Conservation (phyloP, 2,329 filamentous ascomycete species). For the Sordariomycetes sp. region DNA sequence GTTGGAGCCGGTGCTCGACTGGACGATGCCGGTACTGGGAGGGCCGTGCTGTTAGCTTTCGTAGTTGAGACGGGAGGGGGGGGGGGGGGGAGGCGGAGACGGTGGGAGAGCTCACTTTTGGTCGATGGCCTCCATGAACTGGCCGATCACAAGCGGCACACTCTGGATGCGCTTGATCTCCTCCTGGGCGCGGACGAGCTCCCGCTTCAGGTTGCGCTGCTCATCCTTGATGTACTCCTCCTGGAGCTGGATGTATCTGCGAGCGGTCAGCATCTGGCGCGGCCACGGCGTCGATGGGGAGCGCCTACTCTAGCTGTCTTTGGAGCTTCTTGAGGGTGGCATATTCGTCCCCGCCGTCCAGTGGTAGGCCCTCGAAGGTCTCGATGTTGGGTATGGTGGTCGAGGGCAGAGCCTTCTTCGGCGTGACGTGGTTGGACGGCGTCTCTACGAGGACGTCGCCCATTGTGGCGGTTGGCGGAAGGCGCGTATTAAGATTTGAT, state of each 20-base stretch:
- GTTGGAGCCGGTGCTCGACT: slow-evolving; percentile 96
- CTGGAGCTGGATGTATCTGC: slow-evolving; percentile 87
- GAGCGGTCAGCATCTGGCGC: slow-evolving; percentile 6
- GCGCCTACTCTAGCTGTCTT: slow-evolving; percentile 77
- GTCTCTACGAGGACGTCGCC: slow-evolving; percentile 80
- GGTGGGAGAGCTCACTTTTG: slow-evolving; percentile 62
- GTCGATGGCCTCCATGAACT: slow-evolving; percentile 99
- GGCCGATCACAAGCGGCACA: slow-evolving; percentile 92
- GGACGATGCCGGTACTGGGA: slow-evolving; percentile 89
- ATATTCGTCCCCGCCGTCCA: slow-evolving; percentile 85
- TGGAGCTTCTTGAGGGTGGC: slow-evolving; percentile 93
- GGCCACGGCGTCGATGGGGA: neutral
- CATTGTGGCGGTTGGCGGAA: slow-evolving; percentile 41
- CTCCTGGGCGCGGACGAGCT: slow-evolving; percentile 93
- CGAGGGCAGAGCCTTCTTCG: slow-evolving; percentile 63
- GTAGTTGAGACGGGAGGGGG: slow-evolving; percentile 2
- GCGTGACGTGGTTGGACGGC: slow-evolving; percentile 60
- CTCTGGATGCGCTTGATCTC: slow-evolving; percentile 99
- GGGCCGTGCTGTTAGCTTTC: neutral
- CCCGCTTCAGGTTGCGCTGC: slow-evolving; percentile 93
- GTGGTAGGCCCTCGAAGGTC: slow-evolving; percentile 71
- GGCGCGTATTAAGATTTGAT: neutral
- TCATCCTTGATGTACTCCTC: slow-evolving; percentile 99
- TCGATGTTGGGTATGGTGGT: slow-evolving; percentile 84
- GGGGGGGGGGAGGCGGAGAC: slow-evolving; percentile 9